phyloP scores from a whole-genome alignment of 2,329 filamentous ascomycete genomes.

The Dissoconium aciculare region DNA sequence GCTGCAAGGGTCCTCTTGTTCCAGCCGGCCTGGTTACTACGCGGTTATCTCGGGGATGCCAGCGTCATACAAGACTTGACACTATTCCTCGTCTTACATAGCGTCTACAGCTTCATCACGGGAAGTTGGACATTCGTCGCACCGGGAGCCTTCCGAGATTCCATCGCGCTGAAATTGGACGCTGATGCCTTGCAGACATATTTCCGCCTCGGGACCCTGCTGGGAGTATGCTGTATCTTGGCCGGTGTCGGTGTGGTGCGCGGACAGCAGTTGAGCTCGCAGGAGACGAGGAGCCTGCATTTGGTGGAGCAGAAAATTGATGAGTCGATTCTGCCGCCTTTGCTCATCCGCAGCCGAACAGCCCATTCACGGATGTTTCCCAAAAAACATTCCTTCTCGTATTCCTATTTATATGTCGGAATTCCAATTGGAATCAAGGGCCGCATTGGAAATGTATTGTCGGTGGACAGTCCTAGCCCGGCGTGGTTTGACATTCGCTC shows the following conservation, averaged over 20 bases:
- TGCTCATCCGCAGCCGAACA: constrained; percentile 50
- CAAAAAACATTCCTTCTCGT: constrained; percentile 50
- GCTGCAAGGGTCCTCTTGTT: constrained; percentile 18
- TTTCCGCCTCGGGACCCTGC: constrained; percentile 15
- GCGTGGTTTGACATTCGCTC: constrained; percentile 47
- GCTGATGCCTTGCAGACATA: constrained; percentile 14
- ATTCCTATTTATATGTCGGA: constrained; percentile 56
- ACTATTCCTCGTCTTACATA: constrained; percentile 14
- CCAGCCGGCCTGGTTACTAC: constrained; percentile 19
- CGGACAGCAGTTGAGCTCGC: constrained; percentile 12
- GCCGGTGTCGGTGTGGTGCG: constrained; percentile 20
- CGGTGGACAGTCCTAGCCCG: constrained; percentile 25
- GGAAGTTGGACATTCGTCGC: constrained; percentile 14
- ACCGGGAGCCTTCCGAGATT: constrained; percentile 4
- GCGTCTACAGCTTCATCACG: constrained; percentile 13
- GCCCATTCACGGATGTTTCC: constrained; percentile 54
- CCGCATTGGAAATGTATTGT: constrained; percentile 41
- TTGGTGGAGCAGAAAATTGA: constrained; percentile 15
- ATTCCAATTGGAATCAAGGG: constrained; percentile 51
- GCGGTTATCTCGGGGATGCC: constrained; percentile 11
- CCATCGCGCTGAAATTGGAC: constrained; percentile 6
- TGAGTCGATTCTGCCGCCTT: constrained; percentile 27
- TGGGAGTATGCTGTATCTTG: constrained; percentile 17
- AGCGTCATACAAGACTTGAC: constrained; percentile 18
- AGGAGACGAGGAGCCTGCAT: constrained; percentile 5